Evolutionary conservation across 1,284 basidiomycete species (phyloP).

Genomic region (Coriolopsis trogii): DNA sequence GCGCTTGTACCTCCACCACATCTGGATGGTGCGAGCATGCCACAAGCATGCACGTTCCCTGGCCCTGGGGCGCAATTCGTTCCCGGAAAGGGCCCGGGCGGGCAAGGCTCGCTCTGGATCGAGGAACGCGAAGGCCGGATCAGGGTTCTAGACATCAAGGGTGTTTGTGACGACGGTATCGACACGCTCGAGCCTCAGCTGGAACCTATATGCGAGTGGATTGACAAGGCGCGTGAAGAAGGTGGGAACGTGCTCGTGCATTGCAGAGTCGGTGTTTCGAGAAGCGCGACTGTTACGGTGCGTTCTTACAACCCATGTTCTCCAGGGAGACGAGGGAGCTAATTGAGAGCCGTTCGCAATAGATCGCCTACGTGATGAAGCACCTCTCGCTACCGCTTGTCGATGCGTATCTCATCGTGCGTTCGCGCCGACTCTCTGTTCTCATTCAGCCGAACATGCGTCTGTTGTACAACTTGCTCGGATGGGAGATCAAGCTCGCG

Average conservation of each 20-base stretch:
- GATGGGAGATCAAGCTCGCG: conserved; percentile 89
- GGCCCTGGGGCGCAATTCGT: conserved; percentile 41
- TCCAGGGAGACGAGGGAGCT: too few relatives aligned
- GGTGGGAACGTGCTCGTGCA: conserved; percentile 95
- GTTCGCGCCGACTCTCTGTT: conserved; percentile 80
- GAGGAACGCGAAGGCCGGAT: conserved; percentile 88
- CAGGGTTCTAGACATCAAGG: conserved; percentile 87
- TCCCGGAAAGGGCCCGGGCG: conserved; percentile 48
- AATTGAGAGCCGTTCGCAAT: not conserved
- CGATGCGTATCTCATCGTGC: conserved; percentile 90
- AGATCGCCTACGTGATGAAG: conserved; percentile 98
- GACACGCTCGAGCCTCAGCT: conserved; percentile 91
- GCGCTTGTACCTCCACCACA: conserved; percentile 75
- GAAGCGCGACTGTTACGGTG: conserved; percentile 91
- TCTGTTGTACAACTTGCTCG: conserved; percentile 89
- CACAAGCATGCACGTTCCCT: conserved; percentile 26
- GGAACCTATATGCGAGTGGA: conserved; percentile 89
- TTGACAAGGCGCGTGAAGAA: conserved; percentile 79
- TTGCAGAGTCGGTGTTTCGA: conserved; percentile 93
- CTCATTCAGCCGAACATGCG: conserved; percentile 95
- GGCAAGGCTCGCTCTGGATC: conserved; percentile 80
- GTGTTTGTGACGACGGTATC: conserved; percentile 93
- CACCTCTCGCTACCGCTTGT: conserved; percentile 87
- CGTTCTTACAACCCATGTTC: conserved; percentile 41
- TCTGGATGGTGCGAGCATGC: conserved; percentile 16